These are phyloP conservation scores for Kwoniella dendrophila DNA, from an alignment of 768 basidiomycete species.

Conservation along the genomic window DNA sequence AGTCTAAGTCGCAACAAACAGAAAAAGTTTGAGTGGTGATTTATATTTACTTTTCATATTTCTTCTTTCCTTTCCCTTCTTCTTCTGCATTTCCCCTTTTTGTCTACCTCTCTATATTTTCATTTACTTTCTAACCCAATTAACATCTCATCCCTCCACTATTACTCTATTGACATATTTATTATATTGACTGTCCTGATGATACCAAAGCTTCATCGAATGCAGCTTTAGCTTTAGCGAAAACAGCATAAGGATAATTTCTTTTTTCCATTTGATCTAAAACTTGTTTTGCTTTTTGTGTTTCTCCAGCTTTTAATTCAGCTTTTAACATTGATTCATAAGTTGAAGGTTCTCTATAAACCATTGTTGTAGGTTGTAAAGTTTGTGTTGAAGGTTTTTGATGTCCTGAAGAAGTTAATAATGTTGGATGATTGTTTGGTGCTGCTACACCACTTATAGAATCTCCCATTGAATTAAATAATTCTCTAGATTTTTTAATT, in stretches of 20 bases:
- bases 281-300: slow-evolving; percentile 69
- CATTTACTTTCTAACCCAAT: no score
- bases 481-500: slow-evolving; percentile 68
- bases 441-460: slow-evolving; percentile 78
- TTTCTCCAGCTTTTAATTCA: slow-evolving; percentile 77
- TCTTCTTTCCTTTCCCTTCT: not conserved
- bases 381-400: slow-evolving; percentile 42
- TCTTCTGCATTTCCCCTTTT: no score
- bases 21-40: slow-evolving; percentile 7
- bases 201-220: slow-evolving; percentile 30
- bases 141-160: no score
- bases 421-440: slow-evolving; percentile 79
- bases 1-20: not conserved
- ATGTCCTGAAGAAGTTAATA: slow-evolving; percentile 60
- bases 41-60: no score
- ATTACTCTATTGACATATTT: no score
- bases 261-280: slow-evolving; percentile 69
- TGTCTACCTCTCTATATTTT: no score
- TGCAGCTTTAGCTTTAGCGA: slow-evolving; percentile 38
- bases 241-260: slow-evolving; percentile 52
- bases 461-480: slow-evolving; percentile 81
- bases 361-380: slow-evolving; percentile 60
- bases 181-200: not conserved
- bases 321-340: slow-evolving; percentile 90
- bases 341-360: slow-evolving; percentile 75